Conservation (phyloP, 2,329 filamentous ascomycete genomes). For the Nemania sp. region DNA sequence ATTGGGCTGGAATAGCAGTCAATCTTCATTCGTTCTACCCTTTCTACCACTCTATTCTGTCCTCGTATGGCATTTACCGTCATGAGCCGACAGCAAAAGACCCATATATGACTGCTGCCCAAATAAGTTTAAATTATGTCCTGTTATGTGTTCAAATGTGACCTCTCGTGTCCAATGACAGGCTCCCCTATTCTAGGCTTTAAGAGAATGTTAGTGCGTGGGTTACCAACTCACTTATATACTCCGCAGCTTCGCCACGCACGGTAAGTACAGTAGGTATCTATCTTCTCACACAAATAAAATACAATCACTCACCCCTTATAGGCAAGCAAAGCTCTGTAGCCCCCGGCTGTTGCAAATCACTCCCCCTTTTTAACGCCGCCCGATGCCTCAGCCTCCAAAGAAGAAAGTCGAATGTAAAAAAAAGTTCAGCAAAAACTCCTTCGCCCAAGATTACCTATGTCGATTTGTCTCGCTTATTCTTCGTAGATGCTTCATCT, state of each 20-base stretch:
- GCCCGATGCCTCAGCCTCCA: conserved; percentile 27
- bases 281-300: conserved; percentile 26
- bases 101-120: no score
- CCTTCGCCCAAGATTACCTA: conserved; percentile 11
- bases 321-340: conserved; percentile 22
- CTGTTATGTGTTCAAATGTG: background rate
- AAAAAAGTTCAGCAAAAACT: conserved; percentile 1
- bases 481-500: conserved; percentile 4
- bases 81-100: no score
- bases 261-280: conserved; percentile 18
- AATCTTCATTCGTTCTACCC: no score
- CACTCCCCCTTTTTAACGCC: conserved; percentile 28
- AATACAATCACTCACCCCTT: conserved; percentile 24
- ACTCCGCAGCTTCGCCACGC: conserved; percentile 13
- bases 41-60: no score
- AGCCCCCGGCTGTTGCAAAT: conserved; percentile 14
- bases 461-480: conserved; percentile 11
- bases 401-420: background rate
- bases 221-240: conserved; percentile 12
- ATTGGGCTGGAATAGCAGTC: no score
- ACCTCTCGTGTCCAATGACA: background rate
- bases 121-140: no score
- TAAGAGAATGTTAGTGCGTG: conserved; percentile 1
- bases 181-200: background rate
- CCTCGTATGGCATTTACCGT: no score